phyloP scores from a whole-genome alignment of 1,139 yeast genomes.

The Candida freyschussii region DNA sequence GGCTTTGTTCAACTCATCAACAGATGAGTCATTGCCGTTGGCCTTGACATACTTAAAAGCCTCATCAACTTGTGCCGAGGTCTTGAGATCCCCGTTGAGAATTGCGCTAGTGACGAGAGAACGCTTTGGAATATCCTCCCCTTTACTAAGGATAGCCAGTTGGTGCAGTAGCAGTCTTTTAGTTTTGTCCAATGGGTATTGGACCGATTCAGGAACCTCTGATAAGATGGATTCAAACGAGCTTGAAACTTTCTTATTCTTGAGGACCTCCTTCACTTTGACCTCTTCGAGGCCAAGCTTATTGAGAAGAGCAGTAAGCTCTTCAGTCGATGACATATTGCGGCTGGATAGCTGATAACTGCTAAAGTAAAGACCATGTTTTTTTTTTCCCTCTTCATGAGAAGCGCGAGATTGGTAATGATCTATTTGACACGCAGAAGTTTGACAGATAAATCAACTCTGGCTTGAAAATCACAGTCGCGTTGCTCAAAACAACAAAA shows the following conservation, averaged over 20 bases:
- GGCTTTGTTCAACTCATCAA: slow-evolving; percentile 48
- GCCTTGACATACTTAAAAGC: slow-evolving; percentile 68
- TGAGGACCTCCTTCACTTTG: slow-evolving; percentile 67
- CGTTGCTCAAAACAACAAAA: no score
- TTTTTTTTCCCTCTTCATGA: no score
- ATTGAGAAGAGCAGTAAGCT: slow-evolving; percentile 43
- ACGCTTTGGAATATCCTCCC: slow-evolving; percentile 36
- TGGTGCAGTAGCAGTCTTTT: slow-evolving; percentile 64
- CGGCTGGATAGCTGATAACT: no score
- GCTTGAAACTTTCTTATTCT: slow-evolving; percentile 77
- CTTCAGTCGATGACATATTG: slow-evolving; percentile 33
- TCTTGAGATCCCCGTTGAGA: slow-evolving; percentile 56
- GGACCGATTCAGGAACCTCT: slow-evolving; percentile 32
- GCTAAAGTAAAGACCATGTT: no score
- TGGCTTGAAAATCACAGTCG: no score
- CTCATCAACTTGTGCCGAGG: slow-evolving; percentile 72
- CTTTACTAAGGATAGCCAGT: slow-evolving; percentile 64
- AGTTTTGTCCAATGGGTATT: slow-evolving; percentile 40
- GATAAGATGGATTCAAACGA: slow-evolving; percentile 58
- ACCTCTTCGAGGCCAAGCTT: slow-evolving; percentile 67
- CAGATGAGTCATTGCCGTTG: slow-evolving; percentile 36
- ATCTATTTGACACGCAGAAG: slow-evolving; percentile 4
- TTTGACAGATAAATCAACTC: no score
- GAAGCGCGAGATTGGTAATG: no score
- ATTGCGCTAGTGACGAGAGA: slow-evolving; percentile 55